phyloP scores from a whole-genome alignment of 257 asterid genomes.

The Nicotiana obtusifolia region DNA sequence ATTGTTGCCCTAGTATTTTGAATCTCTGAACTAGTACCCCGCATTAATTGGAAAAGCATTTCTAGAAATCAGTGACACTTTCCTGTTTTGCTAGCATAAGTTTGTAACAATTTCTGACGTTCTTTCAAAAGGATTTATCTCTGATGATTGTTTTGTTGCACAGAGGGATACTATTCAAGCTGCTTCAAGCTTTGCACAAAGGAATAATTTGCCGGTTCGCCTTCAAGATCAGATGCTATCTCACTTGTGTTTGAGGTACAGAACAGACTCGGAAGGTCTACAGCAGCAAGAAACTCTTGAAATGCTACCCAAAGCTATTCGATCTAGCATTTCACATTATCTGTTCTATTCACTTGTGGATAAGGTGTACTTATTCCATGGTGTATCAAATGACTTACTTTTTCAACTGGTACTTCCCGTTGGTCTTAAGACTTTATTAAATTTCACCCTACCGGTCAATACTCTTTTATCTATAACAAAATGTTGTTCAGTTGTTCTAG shows the following conservation, averaged over 20 bases:
- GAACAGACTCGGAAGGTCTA: conserved; percentile 84
- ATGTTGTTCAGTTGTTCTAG: not conserved
- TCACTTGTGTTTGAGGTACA: conserved; percentile 66
- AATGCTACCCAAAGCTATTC: conserved; percentile 77
- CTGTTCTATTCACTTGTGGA: conserved; percentile 64
- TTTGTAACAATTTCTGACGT: not conserved
- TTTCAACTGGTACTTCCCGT: conserved; percentile 68
- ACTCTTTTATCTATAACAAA: not conserved
- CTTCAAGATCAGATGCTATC: conserved; percentile 80
- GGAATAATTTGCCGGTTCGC: conserved; percentile 61
- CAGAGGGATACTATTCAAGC: conserved; percentile 70
- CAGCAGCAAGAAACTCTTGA: conserved; percentile 79
- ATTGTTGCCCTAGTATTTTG: not conserved
- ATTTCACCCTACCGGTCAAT: not conserved
- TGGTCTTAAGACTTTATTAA: not conserved
- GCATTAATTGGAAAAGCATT: not conserved
- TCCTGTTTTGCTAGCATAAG: not conserved
- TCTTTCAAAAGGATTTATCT: not conserved
- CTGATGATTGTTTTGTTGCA: conserved; percentile 1
- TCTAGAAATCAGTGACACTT: not conserved
- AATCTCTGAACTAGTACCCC: not conserved
- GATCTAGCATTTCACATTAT: conserved; percentile 57
- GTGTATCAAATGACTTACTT: conserved; percentile 72
- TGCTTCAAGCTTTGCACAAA: conserved; percentile 69
- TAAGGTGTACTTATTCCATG: conserved; percentile 65